Conservation (phyloP, 192 early-diverging fungal genomes). For the Gamsiella multidivaricata region DNA sequence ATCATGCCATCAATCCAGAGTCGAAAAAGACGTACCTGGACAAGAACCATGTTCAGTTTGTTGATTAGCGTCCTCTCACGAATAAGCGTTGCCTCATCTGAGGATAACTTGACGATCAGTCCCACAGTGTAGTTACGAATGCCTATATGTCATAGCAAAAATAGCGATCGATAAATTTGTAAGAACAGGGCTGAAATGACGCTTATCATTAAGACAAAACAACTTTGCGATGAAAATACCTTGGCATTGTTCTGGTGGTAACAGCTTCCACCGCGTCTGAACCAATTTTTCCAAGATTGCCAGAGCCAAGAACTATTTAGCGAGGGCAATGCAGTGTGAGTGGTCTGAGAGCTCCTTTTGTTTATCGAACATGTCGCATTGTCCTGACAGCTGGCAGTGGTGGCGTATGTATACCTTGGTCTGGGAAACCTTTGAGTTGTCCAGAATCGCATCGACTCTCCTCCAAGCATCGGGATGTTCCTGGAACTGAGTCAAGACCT, state of each 20-base stretch:
- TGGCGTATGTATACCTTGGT: conserved; percentile 79
- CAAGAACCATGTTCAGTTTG: conserved; percentile 97
- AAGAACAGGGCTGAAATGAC: no score
- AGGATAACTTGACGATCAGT: conserved; percentile 90
- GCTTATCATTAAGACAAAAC: no score
- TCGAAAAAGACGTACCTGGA: conserved; percentile 74
- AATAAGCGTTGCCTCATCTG: conserved; percentile 82
- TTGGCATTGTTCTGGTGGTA: conserved; percentile 83
- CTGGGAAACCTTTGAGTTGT: conserved; percentile 77
- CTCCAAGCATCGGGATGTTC: conserved; percentile 97
- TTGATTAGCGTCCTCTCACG: conserved; percentile 83
- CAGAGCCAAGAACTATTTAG: conserved; percentile 86
- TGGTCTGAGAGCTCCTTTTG: no score
- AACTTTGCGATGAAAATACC: no score
- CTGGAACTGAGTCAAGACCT: conserved; percentile 92
- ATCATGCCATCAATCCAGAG: no score
- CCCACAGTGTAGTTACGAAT: conserved; percentile 97
- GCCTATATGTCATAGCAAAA: conserved; percentile 56
- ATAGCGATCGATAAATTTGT: no score
- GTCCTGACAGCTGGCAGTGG: not conserved
- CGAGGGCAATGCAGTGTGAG: no score
- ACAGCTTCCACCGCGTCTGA: conserved; percentile 97
- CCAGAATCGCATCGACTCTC: conserved; percentile 92
- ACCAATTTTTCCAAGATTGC: conserved; percentile 94
- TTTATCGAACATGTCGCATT: not conserved